Evolutionary conservation across 176 grass and related monocot species (phyloP), one percentile per base, ranked within the genome.

Genomic region (Avena insularis): DNA sequence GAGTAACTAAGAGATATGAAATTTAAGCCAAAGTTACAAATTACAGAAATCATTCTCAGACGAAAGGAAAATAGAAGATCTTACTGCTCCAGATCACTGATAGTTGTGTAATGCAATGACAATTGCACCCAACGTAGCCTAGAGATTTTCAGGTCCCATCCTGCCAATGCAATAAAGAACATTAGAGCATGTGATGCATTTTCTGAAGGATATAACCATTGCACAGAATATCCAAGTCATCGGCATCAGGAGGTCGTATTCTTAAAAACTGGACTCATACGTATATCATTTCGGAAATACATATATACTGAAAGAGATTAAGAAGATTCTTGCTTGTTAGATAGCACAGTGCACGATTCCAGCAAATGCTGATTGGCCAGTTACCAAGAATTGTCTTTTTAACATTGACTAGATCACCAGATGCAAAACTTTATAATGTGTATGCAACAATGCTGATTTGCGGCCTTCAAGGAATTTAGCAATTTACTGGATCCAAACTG

Each of bases 91-190:
- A 98, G 83, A 63, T 95, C 90, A 79, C 79, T 46, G 40, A 84
- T 90, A 87, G 90, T 95, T 38, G 86, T 88, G 88, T 94, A 94
- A 71, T 92, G 93, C 87, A 98, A 81, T 33, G 90, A 85, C 82
- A 98, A 92, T 77, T 98, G 93, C 87, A 98, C 87, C 88, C 91
- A 93, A 79, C 96, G 92, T 16, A 98, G 78, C 80, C 96, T 89
- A 87, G 90, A 90, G 53, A 95, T 25, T 92, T 93, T 94, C 82
- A 96, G 71, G 71, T 91, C 90, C 96, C 93, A 98, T 88, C 93
- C 96, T 98, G 93, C 11, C 81, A 98, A 82, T 60, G 63, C 65
- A 92, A 88, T 79, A 83, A 93, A 58, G 20, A 33, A 20, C 53
- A 77, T 91, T 51, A 91, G 76, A 35, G 60, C 20, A 20, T 50